Evolutionary conservation across 2,329 filamentous ascomycete species (phyloP), one percentile per base, ranked within the genome.

Genomic region (Stagonosporopsis chrysanthemi): DNA sequence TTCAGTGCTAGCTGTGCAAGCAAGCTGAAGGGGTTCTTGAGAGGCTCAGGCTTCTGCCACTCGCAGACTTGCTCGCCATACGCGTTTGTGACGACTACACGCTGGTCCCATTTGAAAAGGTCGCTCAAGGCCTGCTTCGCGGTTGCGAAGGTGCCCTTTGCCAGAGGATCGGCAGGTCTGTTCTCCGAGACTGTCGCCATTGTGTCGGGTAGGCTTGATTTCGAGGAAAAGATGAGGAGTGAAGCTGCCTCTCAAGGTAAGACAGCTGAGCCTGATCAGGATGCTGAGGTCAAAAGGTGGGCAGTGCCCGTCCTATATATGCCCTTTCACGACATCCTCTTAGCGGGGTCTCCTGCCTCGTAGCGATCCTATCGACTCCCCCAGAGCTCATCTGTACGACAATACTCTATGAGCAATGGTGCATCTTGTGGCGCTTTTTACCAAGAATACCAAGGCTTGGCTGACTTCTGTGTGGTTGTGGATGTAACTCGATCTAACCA

Each of bases 51-150:
- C 19, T 81, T 73, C 61, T 87, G 84, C 89, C 89, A 92, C 75
- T 91, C 88, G 28, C 84, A 85, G 45, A 74, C 80, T 15, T 84
- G 83, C 73, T 91, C 88, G 56, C 88, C 88, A 66, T 82, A 80
- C 28, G 86, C 83, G 62, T 89, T 89, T 52, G 79, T 83, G 55
- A 90, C 81, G 36, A 89, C 84, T 11, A 90, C 86, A 57, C 90
- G 84, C 77, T 91, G 88, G 75, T 89, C 88, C 88, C 89, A 92
- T 66, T 81, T 82, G 79, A 90, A 90, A 58, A 91, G 83, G 66
- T 91, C 89, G 11, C 75, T 73, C 65, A 83, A 81, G 33, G 84
- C 81, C 71, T 91, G 88, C 69, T 84, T 88, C 11, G 87, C 86
- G 0, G 87, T 88, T 26, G 88, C 80, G 36, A 86, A 60, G 46